Evolutionary conservation across 352 stramenopile species (phyloP), one percentile per base, ranked within the genome.

Genomic region (Pythium phragmitis): DNA sequence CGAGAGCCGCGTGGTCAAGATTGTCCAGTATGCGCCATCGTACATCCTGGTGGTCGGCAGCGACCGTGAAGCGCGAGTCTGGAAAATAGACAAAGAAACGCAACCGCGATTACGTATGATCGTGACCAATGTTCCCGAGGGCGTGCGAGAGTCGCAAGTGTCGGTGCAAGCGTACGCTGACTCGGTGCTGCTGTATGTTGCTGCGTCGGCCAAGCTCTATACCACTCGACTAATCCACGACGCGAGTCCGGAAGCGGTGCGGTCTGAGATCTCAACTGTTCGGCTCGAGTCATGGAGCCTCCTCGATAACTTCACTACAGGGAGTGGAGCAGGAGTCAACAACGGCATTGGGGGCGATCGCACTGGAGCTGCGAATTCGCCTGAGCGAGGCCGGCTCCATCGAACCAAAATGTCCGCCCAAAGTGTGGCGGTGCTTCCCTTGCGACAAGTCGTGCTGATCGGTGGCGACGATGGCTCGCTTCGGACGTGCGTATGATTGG

Each of bases 21-120:
- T 92, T 46, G 54, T 73, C 1, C 81, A 91, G 60, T 79, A 89
- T 42, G 77, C 84, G 2, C 69, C 69, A 7, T 81, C 76, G 13
- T 78, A 79, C 34, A 49, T 92, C 28, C 60, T 92, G 17, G 79
- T 89, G 1, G 76, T 91, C 3, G 80, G 83, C 0, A 71, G 69
- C 2, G 83, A 92, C 30, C 80, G 82, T 21, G 84, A 92, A 55
- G 84, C 81, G 12, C 75, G 80, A 3, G 78, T 92, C 58, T 92
- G 80, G 80, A 70, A 76, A 5, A 48, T 89, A 30, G 56, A 55
- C 3, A 49, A 63, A 6, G 42, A 73, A 14, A 47, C 48, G 2
- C 72, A 73, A 2, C 76, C 75, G 0, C 64, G 75, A 26, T 65
- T 85, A 8, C 65, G 73, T 12, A 76, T 89, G 76, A 63, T 76